Conservation (phyloP, 352 stramenopile genomes). For the Aphanomyces astaci region DNA sequence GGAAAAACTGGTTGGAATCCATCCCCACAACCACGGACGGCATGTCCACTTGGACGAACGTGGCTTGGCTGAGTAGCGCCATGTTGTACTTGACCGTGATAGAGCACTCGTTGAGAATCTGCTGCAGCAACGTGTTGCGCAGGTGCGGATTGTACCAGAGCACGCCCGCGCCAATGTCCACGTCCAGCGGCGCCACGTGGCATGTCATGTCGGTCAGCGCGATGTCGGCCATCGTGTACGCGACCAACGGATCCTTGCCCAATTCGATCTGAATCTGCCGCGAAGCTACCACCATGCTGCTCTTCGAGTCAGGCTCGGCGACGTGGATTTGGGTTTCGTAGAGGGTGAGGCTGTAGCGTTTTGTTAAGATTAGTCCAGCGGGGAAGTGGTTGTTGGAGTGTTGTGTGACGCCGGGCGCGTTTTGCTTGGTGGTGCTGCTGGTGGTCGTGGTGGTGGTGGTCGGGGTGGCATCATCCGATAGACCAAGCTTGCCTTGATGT, state of each 20-base stretch:
- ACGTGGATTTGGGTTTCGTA: conserved; percentile 76
- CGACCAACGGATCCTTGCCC: conserved; percentile 38
- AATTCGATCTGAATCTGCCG: conserved; percentile 73
- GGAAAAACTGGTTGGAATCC: conserved; percentile 75
- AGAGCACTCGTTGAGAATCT: conserved; percentile 76
- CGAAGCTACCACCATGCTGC: conserved; percentile 58
- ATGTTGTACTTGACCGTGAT: conserved; percentile 52
- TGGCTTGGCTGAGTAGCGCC: conserved; percentile 34
- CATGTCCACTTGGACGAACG: conserved; percentile 48
- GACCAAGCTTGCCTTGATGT: conserved; percentile 65
- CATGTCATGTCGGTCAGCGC: conserved; percentile 60
- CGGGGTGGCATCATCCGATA: conserved; percentile 1
- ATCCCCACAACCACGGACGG: conserved; percentile 65
- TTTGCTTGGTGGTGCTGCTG: conserved; percentile 4
- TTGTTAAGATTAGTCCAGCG: conserved; percentile 39
- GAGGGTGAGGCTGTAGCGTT: conserved; percentile 67
- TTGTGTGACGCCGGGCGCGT: conserved; percentile 16
- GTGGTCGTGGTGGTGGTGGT: background rate
- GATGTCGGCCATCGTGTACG: conserved; percentile 46
- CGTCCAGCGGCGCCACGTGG: conserved; percentile 62
- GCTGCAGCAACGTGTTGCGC: conserved; percentile 37
- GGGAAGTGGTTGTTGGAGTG: background rate
- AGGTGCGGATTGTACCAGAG: conserved; percentile 54
- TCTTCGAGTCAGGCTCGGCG: conserved; percentile 52
- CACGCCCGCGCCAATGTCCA: conserved; percentile 61